Evolutionary conservation across 441 rosid genomes (phyloP).

Genomic region (Viola pubescens): DNA sequence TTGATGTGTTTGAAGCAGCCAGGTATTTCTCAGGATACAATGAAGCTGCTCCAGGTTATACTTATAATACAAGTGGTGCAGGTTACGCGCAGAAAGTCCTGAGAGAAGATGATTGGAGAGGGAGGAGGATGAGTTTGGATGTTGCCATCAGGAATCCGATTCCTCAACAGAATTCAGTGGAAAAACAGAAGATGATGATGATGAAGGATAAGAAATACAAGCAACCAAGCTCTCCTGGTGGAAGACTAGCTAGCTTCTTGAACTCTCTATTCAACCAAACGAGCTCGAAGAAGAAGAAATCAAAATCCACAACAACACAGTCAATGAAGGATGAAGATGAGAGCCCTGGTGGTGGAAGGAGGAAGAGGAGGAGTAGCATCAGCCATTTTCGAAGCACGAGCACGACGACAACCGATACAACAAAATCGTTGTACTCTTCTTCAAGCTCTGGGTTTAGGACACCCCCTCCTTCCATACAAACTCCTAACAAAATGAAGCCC

Average conservation of each 20-base stretch:
- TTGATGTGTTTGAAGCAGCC: constrained; percentile 87
- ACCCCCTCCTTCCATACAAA: constrained; percentile 53
- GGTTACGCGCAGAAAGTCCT: constrained; percentile 30
- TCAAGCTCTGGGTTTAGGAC: constrained; percentile 72
- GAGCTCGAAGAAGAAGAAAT: constrained; percentile 59
- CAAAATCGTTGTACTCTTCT: constrained; percentile 52
- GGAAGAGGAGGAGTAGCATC: constrained; percentile 79
- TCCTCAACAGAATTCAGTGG: constrained; percentile 29
- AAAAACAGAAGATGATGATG: constrained; percentile 24
- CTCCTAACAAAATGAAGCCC: constrained; percentile 51
- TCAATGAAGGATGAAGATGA: constrained; percentile 57
- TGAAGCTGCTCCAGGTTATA: constrained; percentile 32
- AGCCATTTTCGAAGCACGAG: constrained; percentile 71
- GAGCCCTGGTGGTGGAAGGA: constrained; percentile 50
- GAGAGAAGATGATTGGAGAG: constrained; percentile 45
- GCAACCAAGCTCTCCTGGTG: constrained; percentile 92
- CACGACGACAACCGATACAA: constrained; percentile 18
- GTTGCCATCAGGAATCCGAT: constrained; percentile 39
- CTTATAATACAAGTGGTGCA: constrained; percentile 14
- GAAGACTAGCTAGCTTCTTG: constrained; percentile 81
- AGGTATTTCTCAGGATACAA: constrained; percentile 70
- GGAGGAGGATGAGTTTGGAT: constrained; percentile 66
- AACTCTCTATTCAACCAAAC: constrained; percentile 78
- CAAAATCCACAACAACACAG: constrained; percentile 42
- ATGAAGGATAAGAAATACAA: constrained; percentile 60